Evolutionary conservation across 2,329 filamentous ascomycete genomes (phyloP), one percentile per base, ranked within the genome.

Genomic region (Alternaria sp.): DNA sequence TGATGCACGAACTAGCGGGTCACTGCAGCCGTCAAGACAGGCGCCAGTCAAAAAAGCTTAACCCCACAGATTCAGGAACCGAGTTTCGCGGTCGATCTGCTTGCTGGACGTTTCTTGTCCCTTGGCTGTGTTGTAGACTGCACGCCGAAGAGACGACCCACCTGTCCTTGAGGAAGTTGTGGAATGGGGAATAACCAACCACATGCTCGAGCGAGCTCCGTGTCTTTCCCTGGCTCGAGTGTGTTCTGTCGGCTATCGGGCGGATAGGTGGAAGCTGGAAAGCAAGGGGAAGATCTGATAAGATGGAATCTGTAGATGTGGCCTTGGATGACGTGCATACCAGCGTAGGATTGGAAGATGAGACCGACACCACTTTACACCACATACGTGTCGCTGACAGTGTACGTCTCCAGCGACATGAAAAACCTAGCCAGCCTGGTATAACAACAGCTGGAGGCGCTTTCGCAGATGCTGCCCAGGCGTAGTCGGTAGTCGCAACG

Each of bases 271-370:
- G 45, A 36, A 17, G 33, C 8, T 28, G 31, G 45, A 36, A 17
- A 42, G 37, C 44, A 40, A 57, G 55, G 65, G 55, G 48, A 24
- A 21, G 40, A 69, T 69, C 62, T 65, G 61, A 68, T 69, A 63
- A 68, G 68, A 68, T 69, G 51, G 45, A 51, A 49, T 36, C 45
- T 37, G 34, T 41, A 59, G 54, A 60, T 60, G 51, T 58, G 42
- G 51, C 56, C 28, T 49, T 51, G 46, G 23, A 66, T 71, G 68
- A 66, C 63, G 66, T 71, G 65, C 63, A 69, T 70, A 36, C 21
- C 17, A 55, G 36, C 51, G 40, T 33, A 31, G 11, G 21, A n/a
- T 17, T 17, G 17, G 17, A 40, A 34, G n/a, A 50, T 51, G 41
- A 17, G 17, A 24, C n/a, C 31, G 39, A 33, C 33, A 24, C 5